A percentile compares a stretch with the other conserved stretches of the same genome.
These are phyloP conservation scores for Nannochloris sp. DNA, from an alignment of 139 green algal genomes.

Conservation along the genomic window DNA sequence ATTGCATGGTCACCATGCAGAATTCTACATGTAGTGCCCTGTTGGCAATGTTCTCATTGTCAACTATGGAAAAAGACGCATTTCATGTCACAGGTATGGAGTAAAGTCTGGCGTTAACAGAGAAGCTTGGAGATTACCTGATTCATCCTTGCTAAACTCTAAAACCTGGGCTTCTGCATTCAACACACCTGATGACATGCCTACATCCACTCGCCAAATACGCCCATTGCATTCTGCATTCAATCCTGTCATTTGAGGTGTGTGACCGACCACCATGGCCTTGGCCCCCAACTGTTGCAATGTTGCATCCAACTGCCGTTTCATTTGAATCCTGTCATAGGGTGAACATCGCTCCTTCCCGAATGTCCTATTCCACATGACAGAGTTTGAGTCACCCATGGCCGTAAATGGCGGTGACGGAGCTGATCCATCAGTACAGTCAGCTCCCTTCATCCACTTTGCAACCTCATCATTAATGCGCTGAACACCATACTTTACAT, in stretches of 20 bases:
- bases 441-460: conserved; percentile 73
- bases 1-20: too few relatives aligned
- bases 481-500: conserved; percentile 36
- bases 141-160: conserved; percentile 23
- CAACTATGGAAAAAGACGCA: not conserved
- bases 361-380: conserved; percentile 85
- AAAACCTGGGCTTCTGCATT: conserved; percentile 48
- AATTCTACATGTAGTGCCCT: too few relatives aligned
- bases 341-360: conserved; percentile 23
- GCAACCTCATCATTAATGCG: conserved; percentile 78
- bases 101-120: conserved; percentile 11
- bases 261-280: conserved; percentile 84
- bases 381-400: conserved; percentile 69
- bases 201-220: conserved; percentile 87
- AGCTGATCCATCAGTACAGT: conserved; percentile 31
- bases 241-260: conserved; percentile 64
- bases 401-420: conserved; percentile 71
- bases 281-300: conserved; percentile 49
- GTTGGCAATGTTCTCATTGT: too few relatives aligned
- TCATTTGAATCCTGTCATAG: conserved; percentile 55
- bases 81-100: conserved; percentile 5
- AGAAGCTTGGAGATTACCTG: conserved; percentile 13
- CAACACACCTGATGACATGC: conserved; percentile 79
- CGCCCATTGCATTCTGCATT: conserved; percentile 78
- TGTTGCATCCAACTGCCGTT: conserved; percentile 42